Percentiles rank a stretch among this genome's conserved stretches.
Conservation (phyloP, 2,329 filamentous ascomycete species). For the Mycosphaerelloides madeirae region DNA sequence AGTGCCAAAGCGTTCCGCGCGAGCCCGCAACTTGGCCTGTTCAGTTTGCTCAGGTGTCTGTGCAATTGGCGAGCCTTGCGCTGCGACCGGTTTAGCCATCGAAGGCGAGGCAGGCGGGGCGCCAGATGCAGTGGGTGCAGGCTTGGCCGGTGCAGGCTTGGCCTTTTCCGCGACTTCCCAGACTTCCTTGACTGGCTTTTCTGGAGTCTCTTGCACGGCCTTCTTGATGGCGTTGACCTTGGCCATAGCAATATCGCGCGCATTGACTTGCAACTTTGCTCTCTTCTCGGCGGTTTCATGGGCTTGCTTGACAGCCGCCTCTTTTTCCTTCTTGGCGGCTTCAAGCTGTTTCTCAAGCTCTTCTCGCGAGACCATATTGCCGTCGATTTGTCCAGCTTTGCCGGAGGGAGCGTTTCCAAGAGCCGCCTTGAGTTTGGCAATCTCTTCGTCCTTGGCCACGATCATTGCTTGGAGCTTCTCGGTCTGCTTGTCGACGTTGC, state of each 20-base stretch:
- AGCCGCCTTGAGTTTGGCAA: conserved; percentile 20
- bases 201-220: conserved; percentile 78
- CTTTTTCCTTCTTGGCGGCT: conserved; percentile 29
- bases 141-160: conserved; percentile 26
- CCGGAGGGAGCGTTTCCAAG: conserved; percentile 8
- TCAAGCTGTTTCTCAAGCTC: conserved; percentile 27
- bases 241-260: conserved; percentile 57
- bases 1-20: background rate
- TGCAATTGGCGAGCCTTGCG: conserved; percentile 5
- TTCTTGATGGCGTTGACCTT: conserved; percentile 76
- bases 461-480: conserved; percentile 35
- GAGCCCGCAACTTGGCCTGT: too few relatives aligned
- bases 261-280: conserved; percentile 72
- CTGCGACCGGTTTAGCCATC: conserved; percentile 7
- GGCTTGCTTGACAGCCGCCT: conserved; percentile 29
- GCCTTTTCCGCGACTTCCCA: conserved; percentile 74
- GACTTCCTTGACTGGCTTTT: conserved; percentile 77
- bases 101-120: conserved; percentile 13
- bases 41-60: conserved; percentile 2
- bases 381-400: conserved; percentile 7
- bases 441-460: conserved; percentile 29
- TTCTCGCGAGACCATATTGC: conserved; percentile 13
- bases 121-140: conserved; percentile 12
- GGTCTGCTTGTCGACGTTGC: conserved; percentile 39
- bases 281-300: conserved; percentile 39